phyloP scores from a whole-genome alignment of 1,139 yeast species.

The Yamadazyma triangularis region DNA sequence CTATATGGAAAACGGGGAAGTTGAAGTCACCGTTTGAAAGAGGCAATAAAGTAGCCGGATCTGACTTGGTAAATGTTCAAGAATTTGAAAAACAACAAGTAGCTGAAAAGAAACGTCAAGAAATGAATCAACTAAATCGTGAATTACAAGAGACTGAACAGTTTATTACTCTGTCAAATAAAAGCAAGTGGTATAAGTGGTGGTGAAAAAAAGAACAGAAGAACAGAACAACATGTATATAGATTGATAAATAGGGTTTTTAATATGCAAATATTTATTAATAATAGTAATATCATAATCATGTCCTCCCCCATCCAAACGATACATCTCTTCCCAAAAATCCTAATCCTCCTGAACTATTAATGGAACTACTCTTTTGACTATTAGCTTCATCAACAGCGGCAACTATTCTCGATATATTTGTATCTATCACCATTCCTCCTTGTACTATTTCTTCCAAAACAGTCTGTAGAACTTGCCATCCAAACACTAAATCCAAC shows the following conservation, averaged over 20 bases:
- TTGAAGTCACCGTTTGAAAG: conserved; percentile 62
- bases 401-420: conserved; percentile 74
- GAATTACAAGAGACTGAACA: conserved; percentile 28
- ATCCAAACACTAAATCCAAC: conserved; percentile 89
- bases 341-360: conserved; percentile 4
- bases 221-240: no score
- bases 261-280: no score
- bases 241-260: no score
- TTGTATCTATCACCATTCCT: conserved; percentile 98
- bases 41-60: conserved; percentile 27
- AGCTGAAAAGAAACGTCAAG: conserved; percentile 36
- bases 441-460: conserved; percentile 93
- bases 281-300: no score
- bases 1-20: conserved; percentile 77
- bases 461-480: conserved; percentile 94
- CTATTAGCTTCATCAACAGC: conserved; percentile 65
- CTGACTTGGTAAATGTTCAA: conserved; percentile 41
- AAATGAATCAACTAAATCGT: conserved; percentile 32
- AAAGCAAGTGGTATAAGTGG: conserved; percentile 24
- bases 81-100: conserved; percentile 44
- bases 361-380: conserved; percentile 24
- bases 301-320: conserved; percentile 2
- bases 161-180: conserved; percentile 18
- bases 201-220: no score
- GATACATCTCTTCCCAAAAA: conserved; percentile 7